Evolutionary conservation across 805 yeast genomes (phyloP), one percentile per base, ranked within the genome.

Genomic region (Myxozyma kluyveri): DNA sequence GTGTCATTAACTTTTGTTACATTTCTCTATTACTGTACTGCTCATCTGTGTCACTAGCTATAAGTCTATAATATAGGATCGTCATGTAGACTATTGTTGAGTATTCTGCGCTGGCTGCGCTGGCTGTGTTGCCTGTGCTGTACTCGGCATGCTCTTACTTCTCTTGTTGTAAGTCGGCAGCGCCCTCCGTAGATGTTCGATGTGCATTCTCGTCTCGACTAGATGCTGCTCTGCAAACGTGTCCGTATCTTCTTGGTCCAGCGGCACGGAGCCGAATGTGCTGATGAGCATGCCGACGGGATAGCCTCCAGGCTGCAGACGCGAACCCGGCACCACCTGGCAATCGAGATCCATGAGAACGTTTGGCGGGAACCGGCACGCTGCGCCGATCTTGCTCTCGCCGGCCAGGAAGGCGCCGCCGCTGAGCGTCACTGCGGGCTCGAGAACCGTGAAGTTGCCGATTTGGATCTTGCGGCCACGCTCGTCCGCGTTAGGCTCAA

Each of bases 141-240:
- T n/a, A n/a, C n/a, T n/a, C n/a, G n/a, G n/a, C n/a, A n/a, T n/a
- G n/a, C n/a, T 29, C 12, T 42, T 36, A 21, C 51, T 32, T 17
- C 45, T 27, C 21, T 41, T 47, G 22, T 29, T 10, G 19, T 48
- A 43, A 6, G 43, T 24, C 3, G 49, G 32, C 56, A 52, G 39
- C 12, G 38, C 26, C 36, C 45, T 31, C 40, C 47, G n/a, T n/a
- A 52, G 37, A 39, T 35, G 41, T 18, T 52, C 56, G 23, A 43
- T 32, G 29, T 52, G 56, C 49, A 52, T 42, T 26, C 33, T 47
- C 56, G 48, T 52, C 36, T 52, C 56, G 18, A 38, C 24, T 24
- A 17, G 27, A 12, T 46, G 47, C 29, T 44, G 31, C 27, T 19
- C 39, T 12, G 33, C 46, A 27, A 10, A 19, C 44, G 37, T 33